Conservation (phyloP, 2,329 filamentous ascomycete species). For the Triangularia setosa region DNA sequence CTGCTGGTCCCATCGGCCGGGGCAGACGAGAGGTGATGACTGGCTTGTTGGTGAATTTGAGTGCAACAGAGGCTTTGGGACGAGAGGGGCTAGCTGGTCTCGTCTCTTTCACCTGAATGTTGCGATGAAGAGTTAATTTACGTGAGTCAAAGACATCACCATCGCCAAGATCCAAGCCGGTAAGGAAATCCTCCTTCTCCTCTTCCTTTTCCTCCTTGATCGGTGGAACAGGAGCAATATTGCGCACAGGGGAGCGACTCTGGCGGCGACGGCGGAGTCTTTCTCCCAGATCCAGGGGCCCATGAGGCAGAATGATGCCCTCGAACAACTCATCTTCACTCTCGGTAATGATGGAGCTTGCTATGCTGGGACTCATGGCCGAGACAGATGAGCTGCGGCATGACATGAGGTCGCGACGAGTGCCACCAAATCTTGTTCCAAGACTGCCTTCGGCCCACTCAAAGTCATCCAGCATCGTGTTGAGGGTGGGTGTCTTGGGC, state of each 20-base stretch:
- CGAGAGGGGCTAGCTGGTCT: constrained; percentile 66
- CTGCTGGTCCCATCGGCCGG: constrained; percentile 66
- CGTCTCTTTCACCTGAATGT: constrained; percentile 79
- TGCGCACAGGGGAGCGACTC: constrained; percentile 52
- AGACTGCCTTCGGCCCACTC: constrained; percentile 94
- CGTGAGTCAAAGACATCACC: constrained; percentile 75
- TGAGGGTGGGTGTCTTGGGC: constrained; percentile 57
- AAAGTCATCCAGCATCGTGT: constrained; percentile 65
- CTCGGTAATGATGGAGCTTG: constrained; percentile 85
- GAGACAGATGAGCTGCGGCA: constrained; percentile 83
- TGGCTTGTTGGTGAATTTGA: constrained; percentile 88
- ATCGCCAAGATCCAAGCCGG: constrained; percentile 81
- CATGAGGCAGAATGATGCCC: constrained; percentile 79
- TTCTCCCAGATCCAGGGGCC: constrained; percentile 77
- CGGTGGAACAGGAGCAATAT: constrained; percentile 30
- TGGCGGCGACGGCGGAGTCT: constrained; percentile 69
- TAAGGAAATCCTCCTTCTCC: constrained; percentile 73
- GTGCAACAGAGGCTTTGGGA: constrained; percentile 71
- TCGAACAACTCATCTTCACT: constrained; percentile 92
- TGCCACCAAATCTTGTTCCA: constrained; percentile 85
- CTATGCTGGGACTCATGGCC: constrained; percentile 85
- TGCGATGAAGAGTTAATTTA: constrained; percentile 83
- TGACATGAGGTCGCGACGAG: constrained; percentile 72
- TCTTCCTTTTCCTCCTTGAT: constrained; percentile 26
- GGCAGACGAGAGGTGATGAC: constrained; percentile 67